Conservation (phyloP, 345 rosid genomes). For the Limnanthes douglasii region DNA sequence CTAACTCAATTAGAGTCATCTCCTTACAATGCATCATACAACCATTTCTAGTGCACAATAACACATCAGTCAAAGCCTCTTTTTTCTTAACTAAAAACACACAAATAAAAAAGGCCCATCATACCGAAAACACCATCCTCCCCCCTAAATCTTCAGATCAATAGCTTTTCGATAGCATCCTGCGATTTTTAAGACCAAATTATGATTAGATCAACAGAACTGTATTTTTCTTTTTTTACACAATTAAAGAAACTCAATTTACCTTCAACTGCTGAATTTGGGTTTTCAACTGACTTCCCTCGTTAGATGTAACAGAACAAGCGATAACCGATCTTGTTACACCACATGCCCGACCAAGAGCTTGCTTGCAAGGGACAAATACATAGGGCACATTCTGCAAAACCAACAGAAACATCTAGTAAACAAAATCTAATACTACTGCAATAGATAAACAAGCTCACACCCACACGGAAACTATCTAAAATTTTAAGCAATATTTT, state of each 20-base stretch:
- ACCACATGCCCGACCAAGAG: slow-evolving; percentile 95
- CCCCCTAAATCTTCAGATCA: slow-evolving; percentile 25
- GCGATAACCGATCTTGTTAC: slow-evolving; percentile 94
- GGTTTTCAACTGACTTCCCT: slow-evolving; percentile 71
- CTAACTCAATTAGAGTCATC: too few relatives aligned
- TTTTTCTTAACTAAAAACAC: slow-evolving; percentile 15
- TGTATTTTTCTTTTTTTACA: not conserved
- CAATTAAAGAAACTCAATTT: not conserved
- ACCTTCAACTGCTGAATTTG: slow-evolving; percentile 92
- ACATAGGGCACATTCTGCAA: slow-evolving; percentile 94
- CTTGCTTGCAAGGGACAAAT: slow-evolving; percentile 93
- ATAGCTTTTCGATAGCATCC: slow-evolving; percentile 96
- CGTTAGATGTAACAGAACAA: slow-evolving; percentile 73
- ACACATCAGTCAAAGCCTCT: slow-evolving; percentile 60
- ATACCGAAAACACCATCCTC: slow-evolving; percentile 37
- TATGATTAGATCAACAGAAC: not conserved
- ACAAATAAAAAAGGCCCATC: slow-evolving; percentile 65
- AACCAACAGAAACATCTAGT: too few relatives aligned
- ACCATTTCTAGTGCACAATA: too few relatives aligned
- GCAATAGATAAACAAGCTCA: too few relatives aligned
- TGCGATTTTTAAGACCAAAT: slow-evolving; percentile 14
- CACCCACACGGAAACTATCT: not conserved
- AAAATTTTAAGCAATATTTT: too few relatives aligned
- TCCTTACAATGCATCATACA: too few relatives aligned
- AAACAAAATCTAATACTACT: too few relatives aligned